Evolutionary conservation across 352 stramenopile species (phyloP), one percentile per base, ranked within the genome.

Genomic region (Hyaloperonospora brassicae): DNA sequence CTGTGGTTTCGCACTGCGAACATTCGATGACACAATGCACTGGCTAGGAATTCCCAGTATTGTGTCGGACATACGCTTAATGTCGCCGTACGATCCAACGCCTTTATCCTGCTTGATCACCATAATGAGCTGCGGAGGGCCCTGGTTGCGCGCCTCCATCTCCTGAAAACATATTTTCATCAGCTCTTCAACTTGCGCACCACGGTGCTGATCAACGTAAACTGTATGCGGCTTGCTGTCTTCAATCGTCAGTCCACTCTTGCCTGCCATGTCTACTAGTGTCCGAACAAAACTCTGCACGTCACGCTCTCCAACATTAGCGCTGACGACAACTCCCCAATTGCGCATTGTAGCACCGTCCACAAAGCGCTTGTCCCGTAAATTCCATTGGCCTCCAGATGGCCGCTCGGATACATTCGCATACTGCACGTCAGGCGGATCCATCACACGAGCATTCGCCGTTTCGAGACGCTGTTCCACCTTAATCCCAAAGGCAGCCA

Each of bases 1-100:
- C 54, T 85, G 73, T 0, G 59, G 51, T 9, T 79, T 79, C 0
- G 63, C 55, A 36, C 62, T 70, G 1, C 39, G 21, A 9, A 88
- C 60, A 38, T 87, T 73, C 40, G 70, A 61, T 0, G 64, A 65
- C 17, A 89, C 62, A 24, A 90, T 76, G 55, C 79, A 89, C 50
- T 93, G 83, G 40, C 67, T 86, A 22, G 73, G 72, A 10, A 93
- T 73, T 25, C 78, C 81, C 25, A 90, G 53, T 34, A 81, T 55
- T 7, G 60, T 79, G 64, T 93, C 79, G 0, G 76, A 86, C 41
- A 84, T 70, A 31, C 73, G 71, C 65, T 93, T 93, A 31, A 93
- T 75, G n/a, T 87, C 76, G 4, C 55, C 57, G 45, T 89, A 89
- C 1, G 70, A 66, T 22, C 54, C 55, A n/a, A 67, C 54, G 50